Evolutionary conservation across 768 basidiomycete genomes (phyloP).

Genomic region (Psilocybe subaeruginosa): DNA sequence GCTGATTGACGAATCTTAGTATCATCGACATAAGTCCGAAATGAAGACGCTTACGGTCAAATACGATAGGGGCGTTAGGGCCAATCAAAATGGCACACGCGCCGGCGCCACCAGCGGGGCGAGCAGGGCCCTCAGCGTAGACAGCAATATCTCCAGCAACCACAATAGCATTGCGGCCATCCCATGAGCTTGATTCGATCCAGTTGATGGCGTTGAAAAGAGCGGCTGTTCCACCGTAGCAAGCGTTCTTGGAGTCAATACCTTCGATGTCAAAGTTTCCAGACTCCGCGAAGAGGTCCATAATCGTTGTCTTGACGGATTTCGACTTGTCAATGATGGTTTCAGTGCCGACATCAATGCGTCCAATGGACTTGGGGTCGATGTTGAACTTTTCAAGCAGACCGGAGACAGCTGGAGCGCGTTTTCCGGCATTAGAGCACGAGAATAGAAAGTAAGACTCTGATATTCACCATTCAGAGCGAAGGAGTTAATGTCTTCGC

Average conservation of each 20-base stretch:
- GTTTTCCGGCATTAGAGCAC: conserved; percentile 6
- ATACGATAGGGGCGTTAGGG: conserved; percentile 91
- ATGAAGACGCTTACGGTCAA: conserved; percentile 77
- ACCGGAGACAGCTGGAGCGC: conserved; percentile 73
- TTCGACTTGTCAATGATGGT: conserved; percentile 99
- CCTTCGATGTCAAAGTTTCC: conserved; percentile 99
- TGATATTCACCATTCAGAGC: conserved; percentile 79
- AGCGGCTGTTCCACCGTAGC: conserved; percentile 98
- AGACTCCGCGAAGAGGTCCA: conserved; percentile 93
- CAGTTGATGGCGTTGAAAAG: conserved; percentile 99
- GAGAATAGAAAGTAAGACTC: background rate
- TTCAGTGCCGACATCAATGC: conserved; percentile 97
- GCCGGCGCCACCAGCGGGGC: conserved; percentile 97
- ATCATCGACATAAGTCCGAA: conserved; percentile 13
- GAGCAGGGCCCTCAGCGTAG: conserved; percentile 93
- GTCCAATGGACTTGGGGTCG: conserved; percentile 95
- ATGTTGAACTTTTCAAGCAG: conserved; percentile 94
- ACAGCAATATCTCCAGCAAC: conserved; percentile 97
- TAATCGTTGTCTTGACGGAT: conserved; percentile 96
- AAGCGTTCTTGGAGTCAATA: conserved; percentile 98
- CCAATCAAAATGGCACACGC: conserved; percentile 95
- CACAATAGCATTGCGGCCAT: conserved; percentile 96
- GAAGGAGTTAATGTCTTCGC: conserved; percentile 99
- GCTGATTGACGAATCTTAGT: conserved; percentile 50
- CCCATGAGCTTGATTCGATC: conserved; percentile 96